These are phyloP conservation scores for Lipomyces oligophaga DNA, from an alignment of 805 yeast species.

Conservation along the genomic window DNA sequence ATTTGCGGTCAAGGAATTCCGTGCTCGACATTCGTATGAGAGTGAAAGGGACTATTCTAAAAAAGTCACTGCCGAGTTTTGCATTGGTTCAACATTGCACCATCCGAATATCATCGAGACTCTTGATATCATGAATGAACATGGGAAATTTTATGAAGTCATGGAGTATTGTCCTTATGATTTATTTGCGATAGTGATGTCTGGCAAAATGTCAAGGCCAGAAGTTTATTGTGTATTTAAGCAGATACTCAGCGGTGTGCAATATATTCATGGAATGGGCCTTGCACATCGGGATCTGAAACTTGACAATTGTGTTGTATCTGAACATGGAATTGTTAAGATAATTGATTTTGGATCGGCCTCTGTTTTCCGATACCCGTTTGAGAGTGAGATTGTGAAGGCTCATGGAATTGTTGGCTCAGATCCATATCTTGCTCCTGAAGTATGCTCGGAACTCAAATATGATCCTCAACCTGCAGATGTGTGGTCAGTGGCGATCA, in stretches of 20 bases:
- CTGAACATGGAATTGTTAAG: conserved; percentile 68
- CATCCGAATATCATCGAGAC: conserved; percentile 82
- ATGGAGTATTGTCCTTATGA: conserved; percentile 94
- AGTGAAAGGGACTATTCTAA: conserved; percentile 63
- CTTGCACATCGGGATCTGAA: conserved; percentile 91
- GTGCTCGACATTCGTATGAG: conserved; percentile 61
- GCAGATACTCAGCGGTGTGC: conserved; percentile 73
- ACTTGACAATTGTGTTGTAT: conserved; percentile 88
- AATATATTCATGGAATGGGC: conserved; percentile 73
- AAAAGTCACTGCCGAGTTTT: conserved; percentile 78
- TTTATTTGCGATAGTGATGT: conserved; percentile 89
- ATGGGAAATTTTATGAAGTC: conserved; percentile 60
- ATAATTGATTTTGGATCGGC: conserved; percentile 94
- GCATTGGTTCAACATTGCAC: conserved; percentile 70
- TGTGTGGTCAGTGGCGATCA: conserved; percentile 90
- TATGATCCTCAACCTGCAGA: conserved; percentile 89
- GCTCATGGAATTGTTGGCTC: conserved; percentile 91
- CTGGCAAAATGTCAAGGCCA: conserved; percentile 64
- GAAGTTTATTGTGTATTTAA: conserved; percentile 79
- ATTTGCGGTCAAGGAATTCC: conserved; percentile 84
- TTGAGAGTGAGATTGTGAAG: conserved; percentile 51
- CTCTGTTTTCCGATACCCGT: conserved; percentile 69
- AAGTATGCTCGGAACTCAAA: conserved; percentile 54
- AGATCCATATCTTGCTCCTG: conserved; percentile 95
- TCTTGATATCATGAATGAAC: conserved; percentile 71